Conservation (phyloP, 257 asterid genomes). For the Forsythia suspensa region DNA sequence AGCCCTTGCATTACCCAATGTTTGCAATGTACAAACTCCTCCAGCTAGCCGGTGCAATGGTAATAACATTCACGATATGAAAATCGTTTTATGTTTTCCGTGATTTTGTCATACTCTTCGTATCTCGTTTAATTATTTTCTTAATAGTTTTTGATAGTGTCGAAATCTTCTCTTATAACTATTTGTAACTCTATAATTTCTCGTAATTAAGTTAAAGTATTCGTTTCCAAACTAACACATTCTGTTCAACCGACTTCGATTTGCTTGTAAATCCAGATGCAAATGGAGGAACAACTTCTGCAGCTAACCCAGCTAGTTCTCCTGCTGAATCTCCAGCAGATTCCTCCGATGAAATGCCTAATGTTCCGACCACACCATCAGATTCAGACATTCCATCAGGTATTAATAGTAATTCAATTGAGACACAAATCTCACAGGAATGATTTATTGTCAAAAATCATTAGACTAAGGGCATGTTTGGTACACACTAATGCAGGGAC, state of each 20-base stretch:
- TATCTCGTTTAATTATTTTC: too few species aligned
- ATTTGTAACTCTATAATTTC: not conserved
- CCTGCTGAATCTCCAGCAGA: slow-evolving; percentile 27
- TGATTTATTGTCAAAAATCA: not conserved
- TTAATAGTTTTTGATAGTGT: too few species aligned
- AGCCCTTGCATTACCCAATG: slow-evolving; percentile 48
- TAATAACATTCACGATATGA: not conserved
- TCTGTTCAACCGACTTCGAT: not conserved
- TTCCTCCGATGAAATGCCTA: slow-evolving; percentile 14
- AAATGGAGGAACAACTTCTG: slow-evolving; percentile 32
- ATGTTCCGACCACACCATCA: slow-evolving; percentile 25
- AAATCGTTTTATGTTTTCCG: not conserved
- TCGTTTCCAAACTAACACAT: not conserved
- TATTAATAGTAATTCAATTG: not conserved
- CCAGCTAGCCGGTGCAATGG: slow-evolving; percentile 46
- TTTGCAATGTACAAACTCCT: slow-evolving; percentile 58
- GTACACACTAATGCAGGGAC: slow-evolving; percentile 19
- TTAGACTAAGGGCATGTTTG: not conserved
- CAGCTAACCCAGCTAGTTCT: slow-evolving; percentile 34
- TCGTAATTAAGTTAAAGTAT: not conserved
- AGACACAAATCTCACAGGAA: not conserved
- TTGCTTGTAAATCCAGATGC: slow-evolving; percentile 13
- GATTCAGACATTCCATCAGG: slow-evolving; percentile 37
- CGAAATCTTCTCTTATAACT: too few species aligned
- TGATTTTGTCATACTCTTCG: not conserved